These are phyloP conservation scores for Jacaranda copaia DNA, from an alignment of 257 asterid genomes.

Conservation along the genomic window DNA sequence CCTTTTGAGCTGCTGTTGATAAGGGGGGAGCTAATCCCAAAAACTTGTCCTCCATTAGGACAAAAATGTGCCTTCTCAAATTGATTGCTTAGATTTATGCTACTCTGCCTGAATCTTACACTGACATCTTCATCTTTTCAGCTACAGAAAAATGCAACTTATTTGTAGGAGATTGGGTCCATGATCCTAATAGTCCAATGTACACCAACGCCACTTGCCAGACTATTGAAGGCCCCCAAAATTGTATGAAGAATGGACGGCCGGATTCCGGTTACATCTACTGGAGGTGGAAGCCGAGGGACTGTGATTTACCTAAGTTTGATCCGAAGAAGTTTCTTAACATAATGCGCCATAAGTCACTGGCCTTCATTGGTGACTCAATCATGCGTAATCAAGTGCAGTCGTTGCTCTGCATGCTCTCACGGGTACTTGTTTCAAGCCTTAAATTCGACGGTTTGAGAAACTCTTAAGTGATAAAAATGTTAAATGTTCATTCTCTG, in stretches of 20 bases:
- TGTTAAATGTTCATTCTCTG: neutral
- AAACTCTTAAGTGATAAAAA: neutral
- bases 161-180: constrained; percentile 78
- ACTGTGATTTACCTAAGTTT: constrained; percentile 63
- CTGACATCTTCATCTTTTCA: neutral
- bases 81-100: neutral
- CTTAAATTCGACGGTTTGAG: neutral
- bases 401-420: constrained; percentile 80
- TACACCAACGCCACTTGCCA: constrained; percentile 66
- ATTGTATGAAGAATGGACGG: constrained; percentile 82
- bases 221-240: constrained; percentile 68
- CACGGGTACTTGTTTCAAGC: constrained; percentile 57
- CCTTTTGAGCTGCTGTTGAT: no score
- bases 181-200: constrained; percentile 60
- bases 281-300: constrained; percentile 87
- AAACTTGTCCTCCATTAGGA: no score
- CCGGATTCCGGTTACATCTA: constrained; percentile 66
- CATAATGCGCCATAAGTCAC: constrained; percentile 59
- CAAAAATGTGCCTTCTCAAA: no score
- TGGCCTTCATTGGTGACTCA: constrained; percentile 85
- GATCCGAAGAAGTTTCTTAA: constrained; percentile 59
- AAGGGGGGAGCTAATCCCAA: no score
- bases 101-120: neutral
- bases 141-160: constrained; percentile 64
- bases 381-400: constrained; percentile 87